A percentile compares a stretch with the other conserved stretches of the same genome.
These are phyloP conservation scores for Phlyctochytrium bullatum DNA, from an alignment of 192 early-diverging fungal genomes.

Conservation along the genomic window DNA sequence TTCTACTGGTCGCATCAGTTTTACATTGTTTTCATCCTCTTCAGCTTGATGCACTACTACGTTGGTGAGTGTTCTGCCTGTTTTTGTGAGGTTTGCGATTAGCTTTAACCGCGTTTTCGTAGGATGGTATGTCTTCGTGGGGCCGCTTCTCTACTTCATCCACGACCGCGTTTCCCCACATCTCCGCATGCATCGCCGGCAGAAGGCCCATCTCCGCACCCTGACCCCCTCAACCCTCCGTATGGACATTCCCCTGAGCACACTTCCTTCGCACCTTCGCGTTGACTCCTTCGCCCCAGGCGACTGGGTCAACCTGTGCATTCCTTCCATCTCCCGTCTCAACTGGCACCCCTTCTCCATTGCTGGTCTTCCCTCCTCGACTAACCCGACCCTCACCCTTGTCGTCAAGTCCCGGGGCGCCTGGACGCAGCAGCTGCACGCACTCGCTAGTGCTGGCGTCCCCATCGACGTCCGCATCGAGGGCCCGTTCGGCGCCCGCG, in stretches of 20 bases:
- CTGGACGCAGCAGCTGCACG: constrained; percentile 11
- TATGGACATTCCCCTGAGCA: not conserved
- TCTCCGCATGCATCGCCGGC: not conserved
- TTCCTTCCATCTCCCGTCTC: constrained; percentile 10
- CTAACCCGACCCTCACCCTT: not conserved
- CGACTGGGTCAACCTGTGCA: constrained; percentile 19
- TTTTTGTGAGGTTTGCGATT: too few species aligned
- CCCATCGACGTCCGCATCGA: constrained; percentile 4
- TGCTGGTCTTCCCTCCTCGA: not conserved
- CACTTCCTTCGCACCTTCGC: not conserved
- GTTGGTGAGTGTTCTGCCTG: not conserved
- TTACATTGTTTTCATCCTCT: constrained; percentile 15
- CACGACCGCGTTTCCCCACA: constrained; percentile 3
- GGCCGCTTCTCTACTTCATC: constrained; percentile 20
- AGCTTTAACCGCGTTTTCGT: not conserved
- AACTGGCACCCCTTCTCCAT: constrained; percentile 29
- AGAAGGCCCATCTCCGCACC: not conserved
- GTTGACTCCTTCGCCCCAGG: constrained; percentile 13
- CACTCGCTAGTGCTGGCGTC: not conserved
- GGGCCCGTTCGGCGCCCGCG: constrained; percentile 12
- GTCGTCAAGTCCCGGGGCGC: constrained; percentile 3
- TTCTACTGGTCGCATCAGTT: constrained; percentile 26
- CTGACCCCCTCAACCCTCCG: not conserved
- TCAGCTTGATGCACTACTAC: constrained; percentile 10
- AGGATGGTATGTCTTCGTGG: constrained; percentile 12